These are phyloP conservation scores for Pseudodiploospora longispora DNA, from an alignment of 2,329 filamentous ascomycete genomes.

Conservation along the genomic window DNA sequence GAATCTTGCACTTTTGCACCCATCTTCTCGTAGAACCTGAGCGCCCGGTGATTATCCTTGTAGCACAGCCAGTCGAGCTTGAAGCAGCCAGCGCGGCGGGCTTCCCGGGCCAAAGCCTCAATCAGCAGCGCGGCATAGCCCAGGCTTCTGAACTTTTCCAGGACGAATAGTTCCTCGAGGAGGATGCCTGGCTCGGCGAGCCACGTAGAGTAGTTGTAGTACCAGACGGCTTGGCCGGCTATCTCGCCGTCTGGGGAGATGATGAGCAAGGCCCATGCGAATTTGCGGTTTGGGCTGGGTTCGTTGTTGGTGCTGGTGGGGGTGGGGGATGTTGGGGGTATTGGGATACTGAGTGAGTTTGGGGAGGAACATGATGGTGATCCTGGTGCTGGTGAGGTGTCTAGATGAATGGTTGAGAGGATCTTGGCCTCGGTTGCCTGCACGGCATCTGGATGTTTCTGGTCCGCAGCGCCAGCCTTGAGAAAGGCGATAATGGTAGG, in stretches of 20 bases:
- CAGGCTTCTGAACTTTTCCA: slow-evolving; percentile 1
- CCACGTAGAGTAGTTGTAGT: slow-evolving; percentile 11
- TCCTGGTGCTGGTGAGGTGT: too few relatives aligned
- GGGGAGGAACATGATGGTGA: too few relatives aligned
- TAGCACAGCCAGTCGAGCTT: slow-evolving; percentile 11
- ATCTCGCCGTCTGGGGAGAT: slow-evolving; percentile 3
- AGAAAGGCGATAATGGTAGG: too few relatives aligned
- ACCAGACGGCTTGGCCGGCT: slow-evolving; percentile 9
- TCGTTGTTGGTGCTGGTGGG: too few relatives aligned
- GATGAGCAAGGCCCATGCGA: slow-evolving; percentile 5
- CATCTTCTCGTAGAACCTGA: slow-evolving; percentile 9
- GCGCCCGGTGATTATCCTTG: slow-evolving; percentile 5
- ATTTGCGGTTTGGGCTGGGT: background rate
- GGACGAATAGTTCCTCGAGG: slow-evolving; percentile 10
- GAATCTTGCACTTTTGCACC: slow-evolving; percentile 7
- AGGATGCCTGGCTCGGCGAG: slow-evolving; percentile 5
- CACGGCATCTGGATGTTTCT: too few relatives aligned
- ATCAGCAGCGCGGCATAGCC: slow-evolving; percentile 8
- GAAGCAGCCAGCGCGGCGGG: slow-evolving; percentile 1
- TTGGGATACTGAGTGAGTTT: too few relatives aligned
- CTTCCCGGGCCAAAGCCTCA: slow-evolving; percentile 5
- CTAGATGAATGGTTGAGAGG: too few relatives aligned
- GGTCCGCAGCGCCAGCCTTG: too few relatives aligned
- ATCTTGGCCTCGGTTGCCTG: too few relatives aligned
- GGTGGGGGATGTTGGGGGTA: too few relatives aligned